Evolutionary conservation across 139 green algal species (phyloP).

Genomic region (Tetradesmus obliquus): DNA sequence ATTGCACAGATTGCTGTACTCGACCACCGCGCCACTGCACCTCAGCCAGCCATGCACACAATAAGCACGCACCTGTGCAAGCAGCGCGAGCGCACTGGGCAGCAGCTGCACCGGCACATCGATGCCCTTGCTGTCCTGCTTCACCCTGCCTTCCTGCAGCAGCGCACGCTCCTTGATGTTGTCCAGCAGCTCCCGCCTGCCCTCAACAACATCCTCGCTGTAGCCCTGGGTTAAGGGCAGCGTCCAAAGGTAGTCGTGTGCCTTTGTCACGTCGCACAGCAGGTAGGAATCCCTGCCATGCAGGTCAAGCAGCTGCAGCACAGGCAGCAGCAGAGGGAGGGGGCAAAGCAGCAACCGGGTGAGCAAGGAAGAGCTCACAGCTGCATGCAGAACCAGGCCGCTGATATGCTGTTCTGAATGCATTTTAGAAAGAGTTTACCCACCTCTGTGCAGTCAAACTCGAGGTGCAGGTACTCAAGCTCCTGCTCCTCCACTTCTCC

Average conservation of each 20-base stretch:
- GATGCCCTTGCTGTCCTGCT: conserved; percentile 8
- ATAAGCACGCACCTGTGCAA: conserved; percentile 28
- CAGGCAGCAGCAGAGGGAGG: background rate
- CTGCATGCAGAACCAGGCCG: background rate
- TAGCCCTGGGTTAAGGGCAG: conserved; percentile 23
- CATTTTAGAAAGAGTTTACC: background rate
- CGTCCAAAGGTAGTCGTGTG: conserved; percentile 25
- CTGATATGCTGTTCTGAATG: background rate
- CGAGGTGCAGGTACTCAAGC: conserved; percentile 35
- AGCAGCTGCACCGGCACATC: conserved; percentile 33
- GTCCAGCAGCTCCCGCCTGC: conserved; percentile 42
- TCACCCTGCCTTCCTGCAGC: conserved; percentile 33
- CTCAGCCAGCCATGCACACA: no score
- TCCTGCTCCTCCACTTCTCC: conserved; percentile 20
- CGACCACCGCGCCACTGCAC: background rate
- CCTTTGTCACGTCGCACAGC: conserved; percentile 41
- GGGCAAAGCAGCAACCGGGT: background rate
- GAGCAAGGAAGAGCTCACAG: background rate
- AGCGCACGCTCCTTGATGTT: conserved; percentile 38
- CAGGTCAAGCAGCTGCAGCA: conserved; percentile 42
- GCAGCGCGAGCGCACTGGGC: conserved; percentile 31
- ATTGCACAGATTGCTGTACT: background rate
- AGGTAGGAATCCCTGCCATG: conserved; percentile 44
- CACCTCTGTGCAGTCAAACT: conserved; percentile 41
- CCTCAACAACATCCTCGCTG: conserved; percentile 18